These are phyloP conservation scores for Ophiosphaerella korrae DNA, from an alignment of 2,329 filamentous ascomycete species.

Conservation along the genomic window DNA sequence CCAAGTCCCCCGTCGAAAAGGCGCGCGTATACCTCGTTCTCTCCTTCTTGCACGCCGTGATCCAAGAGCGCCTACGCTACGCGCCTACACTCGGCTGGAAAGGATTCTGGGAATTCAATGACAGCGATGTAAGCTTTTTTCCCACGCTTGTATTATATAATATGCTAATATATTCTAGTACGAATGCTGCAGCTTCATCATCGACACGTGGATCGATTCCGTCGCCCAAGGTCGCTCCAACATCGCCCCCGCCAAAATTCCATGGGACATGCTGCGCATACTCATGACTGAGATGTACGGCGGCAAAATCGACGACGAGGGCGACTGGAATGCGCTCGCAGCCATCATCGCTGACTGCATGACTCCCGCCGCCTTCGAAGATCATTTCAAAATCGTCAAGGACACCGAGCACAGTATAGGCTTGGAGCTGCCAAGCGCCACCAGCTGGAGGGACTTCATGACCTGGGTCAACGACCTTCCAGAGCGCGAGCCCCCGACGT, in stretches of 20 bases:
- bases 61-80: slow-evolving; percentile 93
- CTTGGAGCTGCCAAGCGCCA: slow-evolving; percentile 78
- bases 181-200: slow-evolving; percentile 94
- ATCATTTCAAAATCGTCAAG: slow-evolving; percentile 86
- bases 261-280: slow-evolving; percentile 93
- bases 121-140: slow-evolving; percentile 83
- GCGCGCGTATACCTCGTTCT: slow-evolving; percentile 87
- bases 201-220: slow-evolving; percentile 90
- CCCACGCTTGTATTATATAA: background rate
- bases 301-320: slow-evolving; percentile 93
- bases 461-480: slow-evolving; percentile 90
- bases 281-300: slow-evolving; percentile 94
- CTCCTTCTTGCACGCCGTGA: slow-evolving; percentile 92
- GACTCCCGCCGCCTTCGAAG: slow-evolving; percentile 87
- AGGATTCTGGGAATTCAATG: slow-evolving; percentile 99
- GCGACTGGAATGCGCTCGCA: slow-evolving; percentile 76
- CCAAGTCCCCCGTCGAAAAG: slow-evolving; percentile 87
- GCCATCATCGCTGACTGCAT: slow-evolving; percentile 77
- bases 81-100: slow-evolving; percentile 95
- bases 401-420: slow-evolving; percentile 58
- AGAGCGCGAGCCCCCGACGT: slow-evolving; percentile 94
- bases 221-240: slow-evolving; percentile 87
- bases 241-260: slow-evolving; percentile 89
- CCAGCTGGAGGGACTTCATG: slow-evolving; percentile 82
- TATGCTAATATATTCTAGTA: slow-evolving; percentile 64